A percentile compares a stretch with the other conserved stretches of the same genome.
Evolutionary conservation across 108 stramenopile genomes (phyloP).

Genomic region (Fragilariopsis cylindrus): DNA sequence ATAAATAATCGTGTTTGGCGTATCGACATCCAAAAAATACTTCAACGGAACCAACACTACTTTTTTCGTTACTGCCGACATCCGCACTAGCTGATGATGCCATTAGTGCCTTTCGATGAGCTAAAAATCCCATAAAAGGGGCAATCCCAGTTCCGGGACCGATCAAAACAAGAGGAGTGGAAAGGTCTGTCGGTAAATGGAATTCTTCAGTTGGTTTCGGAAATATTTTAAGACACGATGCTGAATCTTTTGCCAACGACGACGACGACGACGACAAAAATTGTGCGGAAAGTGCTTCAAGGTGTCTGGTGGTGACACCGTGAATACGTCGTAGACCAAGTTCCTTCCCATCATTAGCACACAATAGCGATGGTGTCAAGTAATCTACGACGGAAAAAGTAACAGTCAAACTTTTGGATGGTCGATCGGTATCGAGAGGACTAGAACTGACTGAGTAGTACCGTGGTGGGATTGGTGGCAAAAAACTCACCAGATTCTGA

Average conservation of each 20-base stretch:
- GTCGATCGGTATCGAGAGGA: slow-evolving; percentile 55
- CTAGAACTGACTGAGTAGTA: slow-evolving; percentile 93
- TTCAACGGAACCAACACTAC: slow-evolving; percentile 60
- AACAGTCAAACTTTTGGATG: slow-evolving; percentile 49
- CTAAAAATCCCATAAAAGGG: slow-evolving; percentile 94
- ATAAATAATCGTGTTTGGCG: slow-evolving; percentile 91
- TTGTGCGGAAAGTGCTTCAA: slow-evolving; percentile 69
- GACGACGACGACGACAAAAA: slow-evolving; percentile 40
- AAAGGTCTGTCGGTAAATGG: slow-evolving; percentile 65
- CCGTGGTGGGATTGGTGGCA: slow-evolving; percentile 83
- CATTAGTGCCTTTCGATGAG: slow-evolving; percentile 66
- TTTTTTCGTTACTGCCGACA: not conserved
- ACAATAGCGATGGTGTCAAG: slow-evolving; percentile 51
- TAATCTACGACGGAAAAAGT: slow-evolving; percentile 93
- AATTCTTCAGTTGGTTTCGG: slow-evolving; percentile 88
- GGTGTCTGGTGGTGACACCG: slow-evolving; percentile 76
- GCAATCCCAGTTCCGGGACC: slow-evolving; percentile 99
- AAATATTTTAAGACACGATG: slow-evolving; percentile 66
- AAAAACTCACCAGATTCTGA: slow-evolving; percentile 61
- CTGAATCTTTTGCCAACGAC: not conserved
- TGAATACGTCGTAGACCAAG: slow-evolving; percentile 60
- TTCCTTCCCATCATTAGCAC: slow-evolving; percentile 35
- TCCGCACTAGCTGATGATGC: slow-evolving; percentile 31
- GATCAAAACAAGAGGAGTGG: slow-evolving; percentile 88
- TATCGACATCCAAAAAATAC: slow-evolving; percentile 97